Percentiles rank a stretch among this genome's conserved stretches.
phyloP scores from a whole-genome alignment of 2,329 filamentous ascomycete species.

The Diaporthe amygdali region DNA sequence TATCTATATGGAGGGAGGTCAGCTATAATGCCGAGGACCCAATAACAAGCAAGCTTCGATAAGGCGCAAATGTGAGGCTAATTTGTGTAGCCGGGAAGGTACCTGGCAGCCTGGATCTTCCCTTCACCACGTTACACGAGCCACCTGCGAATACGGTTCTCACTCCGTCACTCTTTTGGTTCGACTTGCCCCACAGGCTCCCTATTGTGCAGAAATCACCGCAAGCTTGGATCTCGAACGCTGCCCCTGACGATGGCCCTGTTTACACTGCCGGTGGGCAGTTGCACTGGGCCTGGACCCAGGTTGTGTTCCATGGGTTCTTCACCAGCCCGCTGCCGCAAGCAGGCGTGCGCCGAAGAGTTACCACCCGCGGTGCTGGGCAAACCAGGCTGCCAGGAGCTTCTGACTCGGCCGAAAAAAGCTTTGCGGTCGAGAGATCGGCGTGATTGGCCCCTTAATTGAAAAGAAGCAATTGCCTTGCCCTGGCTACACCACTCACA shows the following conservation, averaged over 20 bases:
- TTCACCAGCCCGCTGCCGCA: background rate
- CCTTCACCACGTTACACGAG: background rate
- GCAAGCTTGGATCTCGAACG: slow-evolving; percentile 16
- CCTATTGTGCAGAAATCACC: slow-evolving; percentile 16
- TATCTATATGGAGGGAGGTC: background rate
- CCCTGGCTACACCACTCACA: background rate
- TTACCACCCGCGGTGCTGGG: background rate
- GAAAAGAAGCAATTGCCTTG: slow-evolving; percentile 5
- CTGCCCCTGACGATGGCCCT: slow-evolving; percentile 18
- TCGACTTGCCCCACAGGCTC: slow-evolving; percentile 6
- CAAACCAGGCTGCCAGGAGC: background rate
- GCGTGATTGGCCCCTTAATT: background rate
- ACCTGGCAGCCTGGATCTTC: slow-evolving; percentile 10
- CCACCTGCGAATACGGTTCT: slow-evolving; percentile 10
- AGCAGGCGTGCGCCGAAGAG: background rate
- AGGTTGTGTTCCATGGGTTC: background rate
- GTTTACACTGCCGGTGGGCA: background rate
- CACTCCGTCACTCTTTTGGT: background rate
- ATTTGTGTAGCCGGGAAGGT: background rate
- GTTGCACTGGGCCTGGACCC: slow-evolving; percentile 9
- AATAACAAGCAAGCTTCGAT: background rate
- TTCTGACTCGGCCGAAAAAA: slow-evolving; percentile 19
- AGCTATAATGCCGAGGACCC: background rate
- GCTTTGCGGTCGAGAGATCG: background rate
- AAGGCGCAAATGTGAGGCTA: slow-evolving; percentile 2